These are phyloP conservation scores for Oxalis stricta DNA, from an alignment of 441 rosid species.

Conservation along the genomic window DNA sequence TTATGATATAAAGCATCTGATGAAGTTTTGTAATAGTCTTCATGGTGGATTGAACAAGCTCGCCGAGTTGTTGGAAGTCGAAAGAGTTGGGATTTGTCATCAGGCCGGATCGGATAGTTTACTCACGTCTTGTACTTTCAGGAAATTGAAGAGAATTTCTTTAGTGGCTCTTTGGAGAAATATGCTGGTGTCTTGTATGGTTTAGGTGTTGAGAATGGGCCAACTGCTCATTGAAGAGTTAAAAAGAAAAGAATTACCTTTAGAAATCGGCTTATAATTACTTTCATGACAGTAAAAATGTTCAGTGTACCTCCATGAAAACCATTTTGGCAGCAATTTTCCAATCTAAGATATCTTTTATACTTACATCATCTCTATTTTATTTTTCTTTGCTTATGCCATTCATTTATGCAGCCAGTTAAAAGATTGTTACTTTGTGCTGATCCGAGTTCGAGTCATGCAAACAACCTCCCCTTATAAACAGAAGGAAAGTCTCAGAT, in stretches of 20 bases:
- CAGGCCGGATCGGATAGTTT: constrained; percentile 68
- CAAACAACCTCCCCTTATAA: too few species aligned
- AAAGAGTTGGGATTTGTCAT: constrained; percentile 53
- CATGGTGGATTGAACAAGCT: constrained; percentile 64
- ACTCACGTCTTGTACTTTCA: constrained; percentile 53
- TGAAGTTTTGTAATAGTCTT: constrained; percentile 46
- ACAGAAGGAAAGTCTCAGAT: too few species aligned
- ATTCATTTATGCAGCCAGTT: too few species aligned
- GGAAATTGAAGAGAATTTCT: constrained; percentile 54
- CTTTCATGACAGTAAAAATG: too few species aligned
- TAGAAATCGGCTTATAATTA: constrained; percentile 13
- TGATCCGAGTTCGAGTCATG: too few species aligned
- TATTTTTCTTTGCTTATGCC: too few species aligned
- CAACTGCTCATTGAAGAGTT: constrained; percentile 14
- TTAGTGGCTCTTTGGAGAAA: constrained; percentile 44
- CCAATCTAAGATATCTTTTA: too few species aligned
- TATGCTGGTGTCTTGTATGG: constrained; percentile 70
- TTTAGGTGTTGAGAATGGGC: constrained; percentile 57
- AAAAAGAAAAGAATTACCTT: neutral
- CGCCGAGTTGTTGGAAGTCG: constrained; percentile 42
- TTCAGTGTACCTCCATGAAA: too few species aligned
- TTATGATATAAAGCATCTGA: constrained; percentile 11
- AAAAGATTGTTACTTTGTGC: too few species aligned
- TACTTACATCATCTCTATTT: too few species aligned
- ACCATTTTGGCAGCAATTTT: too few species aligned